These are phyloP conservation scores for Pseudoturritis turrita DNA, from an alignment of 345 rosid species.

Conservation along the genomic window DNA sequence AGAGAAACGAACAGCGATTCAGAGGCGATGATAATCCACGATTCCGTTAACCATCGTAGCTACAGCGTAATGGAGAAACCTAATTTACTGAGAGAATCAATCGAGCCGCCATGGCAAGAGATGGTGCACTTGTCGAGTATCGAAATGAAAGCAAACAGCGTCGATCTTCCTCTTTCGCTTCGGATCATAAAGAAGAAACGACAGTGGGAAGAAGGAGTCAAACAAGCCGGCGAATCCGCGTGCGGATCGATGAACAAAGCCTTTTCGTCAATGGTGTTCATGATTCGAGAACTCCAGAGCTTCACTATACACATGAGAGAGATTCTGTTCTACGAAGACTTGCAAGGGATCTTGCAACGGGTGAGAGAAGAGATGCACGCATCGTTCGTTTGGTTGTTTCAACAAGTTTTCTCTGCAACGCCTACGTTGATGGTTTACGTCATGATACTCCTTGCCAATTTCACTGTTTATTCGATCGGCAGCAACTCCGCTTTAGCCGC, in stretches of 20 bases:
- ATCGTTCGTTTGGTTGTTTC: constrained; percentile 93
- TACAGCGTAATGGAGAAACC: constrained; percentile 16
- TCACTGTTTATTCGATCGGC: constrained; percentile 69
- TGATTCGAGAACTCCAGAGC: constrained; percentile 77
- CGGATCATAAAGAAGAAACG: constrained; percentile 74
- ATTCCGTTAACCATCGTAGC: background rate
- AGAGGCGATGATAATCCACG: constrained; percentile 10
- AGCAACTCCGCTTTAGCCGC: constrained; percentile 51
- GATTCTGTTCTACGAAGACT: constrained; percentile 55
- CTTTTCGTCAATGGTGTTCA: constrained; percentile 92
- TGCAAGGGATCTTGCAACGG: constrained; percentile 58
- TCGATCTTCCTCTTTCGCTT: constrained; percentile 76
- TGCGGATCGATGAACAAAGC: constrained; percentile 73
- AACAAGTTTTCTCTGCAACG: constrained; percentile 83
- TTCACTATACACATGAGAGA: constrained; percentile 76
- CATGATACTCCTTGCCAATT: constrained; percentile 86
- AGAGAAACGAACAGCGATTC: background rate
- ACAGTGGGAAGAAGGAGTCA: constrained; percentile 62
- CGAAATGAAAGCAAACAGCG: constrained; percentile 81
- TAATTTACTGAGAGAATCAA: background rate
- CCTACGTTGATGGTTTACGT: constrained; percentile 91
- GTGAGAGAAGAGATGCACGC: constrained; percentile 80
- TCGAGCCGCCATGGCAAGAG: constrained; percentile 36
- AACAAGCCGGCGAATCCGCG: constrained; percentile 60
- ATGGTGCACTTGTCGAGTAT: constrained; percentile 45